phyloP scores from a whole-genome alignment of 176 grass and related monocot genomes.

The Hordeum vulgare region MorexV3_pseudomolecules_assembly NC_058524.1:611544304-611544803 shows the following conservation, averaged over 20 bases:
- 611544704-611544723: slow-evolving; percentile 83
- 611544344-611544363: neutral
- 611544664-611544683: slow-evolving; percentile 79
- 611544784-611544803: neutral
- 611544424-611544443: neutral
- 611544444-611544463: neutral
- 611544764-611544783: neutral
- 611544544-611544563: slow-evolving; percentile 58
- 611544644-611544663: slow-evolving; percentile 53
- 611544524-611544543: slow-evolving; percentile 47
- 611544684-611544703: slow-evolving; percentile 64
- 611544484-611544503: slow-evolving; percentile 68
- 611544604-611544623: slow-evolving; percentile 52
- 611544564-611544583: slow-evolving; percentile 67
- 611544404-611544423: neutral
- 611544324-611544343: neutral
- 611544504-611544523: slow-evolving; percentile 60
- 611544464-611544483: slow-evolving; percentile 66
- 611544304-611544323: neutral
- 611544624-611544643: slow-evolving; percentile 60
- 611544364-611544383: neutral
- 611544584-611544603: slow-evolving; percentile 46
- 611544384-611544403: neutral
- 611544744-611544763: neutral
- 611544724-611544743: slow-evolving; percentile 45